Conservation (phyloP, 768 basidiomycete genomes). For the Trametes maxima region DNA sequence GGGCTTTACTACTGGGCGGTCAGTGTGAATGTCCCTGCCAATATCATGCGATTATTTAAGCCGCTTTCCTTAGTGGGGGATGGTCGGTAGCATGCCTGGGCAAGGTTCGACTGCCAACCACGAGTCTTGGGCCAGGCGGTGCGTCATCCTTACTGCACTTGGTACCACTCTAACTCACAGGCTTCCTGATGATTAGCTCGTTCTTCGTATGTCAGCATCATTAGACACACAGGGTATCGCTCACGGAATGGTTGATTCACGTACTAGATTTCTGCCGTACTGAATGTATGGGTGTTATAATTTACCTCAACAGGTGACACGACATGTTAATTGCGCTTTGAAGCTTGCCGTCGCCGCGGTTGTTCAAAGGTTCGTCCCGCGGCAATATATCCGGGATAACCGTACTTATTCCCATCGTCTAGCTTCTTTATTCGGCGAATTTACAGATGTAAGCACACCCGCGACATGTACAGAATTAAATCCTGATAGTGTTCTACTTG, state of each 20-base stretch:
- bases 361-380: slow-evolving; percentile 10
- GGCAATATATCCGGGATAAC: neutral
- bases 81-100: slow-evolving; percentile 5
- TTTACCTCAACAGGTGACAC: too few relatives aligned
- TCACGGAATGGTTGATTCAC: neutral
- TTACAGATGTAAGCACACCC: slow-evolving; percentile 16
- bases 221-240: neutral
- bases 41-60: too few relatives aligned
- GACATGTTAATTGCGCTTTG: neutral
- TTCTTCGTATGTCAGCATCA: slow-evolving; percentile 11
- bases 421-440: slow-evolving; percentile 25
- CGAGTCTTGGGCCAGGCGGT: slow-evolving; percentile 13
- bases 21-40: neutral
- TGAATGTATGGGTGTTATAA: slow-evolving; percentile 6
- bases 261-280: slow-evolving; percentile 9
- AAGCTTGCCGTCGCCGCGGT: slow-evolving; percentile 17
- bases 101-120: neutral
- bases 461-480: too few relatives aligned
- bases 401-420: neutral
- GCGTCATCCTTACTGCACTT: neutral
- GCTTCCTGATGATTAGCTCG: neutral
- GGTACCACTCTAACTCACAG: neutral
- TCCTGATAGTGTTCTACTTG: neutral
- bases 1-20: slow-evolving; percentile 23
- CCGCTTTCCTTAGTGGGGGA: slow-evolving; percentile 10